A percentile compares a stretch with the other conserved stretches of the same genome.
Conservation (phyloP, 2,329 filamentous ascomycete species). For the Trichoderma sp. region DNA sequence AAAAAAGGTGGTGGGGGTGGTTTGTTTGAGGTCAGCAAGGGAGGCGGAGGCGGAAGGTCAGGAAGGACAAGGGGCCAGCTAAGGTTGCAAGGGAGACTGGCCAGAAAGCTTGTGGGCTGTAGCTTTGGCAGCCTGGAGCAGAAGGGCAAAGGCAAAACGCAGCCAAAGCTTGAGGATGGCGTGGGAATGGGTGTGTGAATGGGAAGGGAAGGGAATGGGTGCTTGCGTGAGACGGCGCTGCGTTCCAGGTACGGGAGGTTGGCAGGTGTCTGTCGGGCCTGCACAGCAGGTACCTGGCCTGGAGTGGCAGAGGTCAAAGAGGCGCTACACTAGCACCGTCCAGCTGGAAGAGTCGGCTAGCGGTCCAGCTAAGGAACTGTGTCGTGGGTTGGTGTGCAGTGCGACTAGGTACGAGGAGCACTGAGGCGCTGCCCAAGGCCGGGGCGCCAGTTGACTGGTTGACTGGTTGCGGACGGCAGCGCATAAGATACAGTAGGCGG, state of each 20-base stretch:
- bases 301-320: not conserved
- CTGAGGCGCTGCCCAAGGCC: conserved; percentile 13
- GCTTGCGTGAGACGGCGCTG: conserved; percentile 10
- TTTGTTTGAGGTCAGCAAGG: conserved; percentile 30
- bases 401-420: not conserved
- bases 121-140: conserved; percentile 6
- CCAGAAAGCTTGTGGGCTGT: conserved; percentile 20
- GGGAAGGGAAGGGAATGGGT: not conserved
- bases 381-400: not conserved
- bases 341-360: not conserved
- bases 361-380: not conserved
- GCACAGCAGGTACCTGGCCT: not conserved
- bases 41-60: conserved; percentile 34
- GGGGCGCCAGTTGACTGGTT: conserved; percentile 4
- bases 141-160: not conserved
- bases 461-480: conserved; percentile 24
- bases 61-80: conserved; percentile 29
- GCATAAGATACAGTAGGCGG: not conserved
- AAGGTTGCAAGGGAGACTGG: conserved; percentile 31
- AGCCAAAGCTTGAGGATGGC: not conserved
- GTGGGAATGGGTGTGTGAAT: not conserved
- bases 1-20: conserved; percentile 23
- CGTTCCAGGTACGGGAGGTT: conserved; percentile 16
- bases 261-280: not conserved
- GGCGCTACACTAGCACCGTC: not conserved